Evolutionary conservation across 2,329 filamentous ascomycete species (phyloP).

Genomic region (Paraconiothyrium sp.): DNA sequence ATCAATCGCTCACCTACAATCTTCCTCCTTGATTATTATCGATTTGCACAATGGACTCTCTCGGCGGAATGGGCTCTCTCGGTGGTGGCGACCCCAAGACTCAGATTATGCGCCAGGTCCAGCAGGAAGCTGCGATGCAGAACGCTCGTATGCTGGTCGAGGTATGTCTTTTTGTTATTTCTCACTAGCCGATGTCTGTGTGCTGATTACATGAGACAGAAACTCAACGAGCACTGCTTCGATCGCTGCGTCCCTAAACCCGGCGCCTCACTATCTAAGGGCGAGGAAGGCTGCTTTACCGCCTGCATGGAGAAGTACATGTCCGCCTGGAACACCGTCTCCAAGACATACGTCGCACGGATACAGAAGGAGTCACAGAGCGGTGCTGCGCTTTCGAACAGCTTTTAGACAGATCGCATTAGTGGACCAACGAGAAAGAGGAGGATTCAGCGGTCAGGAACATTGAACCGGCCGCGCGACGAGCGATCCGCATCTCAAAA

Average conservation of each 20-base stretch:
- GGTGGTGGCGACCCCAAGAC: slow-evolving; percentile 55
- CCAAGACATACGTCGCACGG: slow-evolving; percentile 58
- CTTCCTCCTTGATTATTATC: too few species aligned
- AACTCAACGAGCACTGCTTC: slow-evolving; percentile 67
- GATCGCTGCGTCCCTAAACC: slow-evolving; percentile 64
- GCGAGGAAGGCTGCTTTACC: slow-evolving; percentile 61
- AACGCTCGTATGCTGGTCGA: slow-evolving; percentile 63
- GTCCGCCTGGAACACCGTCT: slow-evolving; percentile 62
- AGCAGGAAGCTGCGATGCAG: slow-evolving; percentile 61
- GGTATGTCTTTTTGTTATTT: slow-evolving; percentile 37
- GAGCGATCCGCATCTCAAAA: not conserved
- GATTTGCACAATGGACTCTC: not conserved
- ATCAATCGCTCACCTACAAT: not conserved
- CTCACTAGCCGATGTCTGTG: not conserved
- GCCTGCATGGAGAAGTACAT: slow-evolving; percentile 67
- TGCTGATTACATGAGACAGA: slow-evolving; percentile 49
- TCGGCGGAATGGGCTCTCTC: slow-evolving; percentile 42
- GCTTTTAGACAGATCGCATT: slow-evolving; percentile 9
- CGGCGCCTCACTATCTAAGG: slow-evolving; percentile 59
- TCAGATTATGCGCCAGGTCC: slow-evolving; percentile 61
- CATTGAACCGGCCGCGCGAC: not conserved
- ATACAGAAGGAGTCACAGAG: slow-evolving; percentile 55
- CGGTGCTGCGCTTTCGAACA: slow-evolving; percentile 19
- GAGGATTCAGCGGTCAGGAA: not conserved
- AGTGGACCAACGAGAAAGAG: not conserved